Evolutionary conservation across 2,329 filamentous ascomycete genomes (phyloP).

Genomic region (Diaporthe sp.): DNA sequence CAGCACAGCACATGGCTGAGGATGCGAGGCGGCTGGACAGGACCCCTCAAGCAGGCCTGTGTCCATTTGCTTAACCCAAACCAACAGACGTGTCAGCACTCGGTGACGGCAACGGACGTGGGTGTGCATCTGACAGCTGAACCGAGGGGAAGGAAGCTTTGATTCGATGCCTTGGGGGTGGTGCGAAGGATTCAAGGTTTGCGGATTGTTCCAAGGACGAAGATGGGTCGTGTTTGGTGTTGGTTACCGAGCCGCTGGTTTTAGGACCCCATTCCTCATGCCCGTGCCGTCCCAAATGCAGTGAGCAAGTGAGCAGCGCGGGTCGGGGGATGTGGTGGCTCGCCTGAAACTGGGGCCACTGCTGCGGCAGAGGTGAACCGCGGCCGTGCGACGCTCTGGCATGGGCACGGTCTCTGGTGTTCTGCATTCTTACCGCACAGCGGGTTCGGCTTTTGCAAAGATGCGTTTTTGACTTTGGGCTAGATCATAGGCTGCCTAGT

Average conservation of each 20-base stretch:
- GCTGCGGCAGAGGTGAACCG: conserved; percentile 28
- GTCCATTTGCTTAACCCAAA: background rate
- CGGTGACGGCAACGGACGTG: conserved; percentile 5
- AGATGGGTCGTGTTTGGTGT: conserved; percentile 5
- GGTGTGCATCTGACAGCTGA: conserved; percentile 19
- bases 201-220: conserved; percentile 22
- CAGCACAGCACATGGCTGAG: background rate
- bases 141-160: conserved; percentile 28
- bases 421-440: conserved; percentile 1
- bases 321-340: conserved; percentile 28
- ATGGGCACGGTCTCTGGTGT: conserved; percentile 22
- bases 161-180: conserved; percentile 23
- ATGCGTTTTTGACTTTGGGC: conserved; percentile 8
- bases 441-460: conserved; percentile 2
- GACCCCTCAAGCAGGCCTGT: background rate
- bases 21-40: background rate
- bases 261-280: conserved; percentile 23
- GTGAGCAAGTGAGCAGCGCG: conserved; percentile 21
- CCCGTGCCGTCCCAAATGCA: conserved; percentile 29
- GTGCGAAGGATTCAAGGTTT: conserved; percentile 13
- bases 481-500: background rate
- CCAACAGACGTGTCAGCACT: conserved; percentile 1
- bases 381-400: conserved; percentile 22
- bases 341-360: conserved; percentile 32
- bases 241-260: conserved; percentile 38